Conservation (phyloP, 495 filamentous ascomycete species). For the Hypomontagnella monticulosa region DNA sequence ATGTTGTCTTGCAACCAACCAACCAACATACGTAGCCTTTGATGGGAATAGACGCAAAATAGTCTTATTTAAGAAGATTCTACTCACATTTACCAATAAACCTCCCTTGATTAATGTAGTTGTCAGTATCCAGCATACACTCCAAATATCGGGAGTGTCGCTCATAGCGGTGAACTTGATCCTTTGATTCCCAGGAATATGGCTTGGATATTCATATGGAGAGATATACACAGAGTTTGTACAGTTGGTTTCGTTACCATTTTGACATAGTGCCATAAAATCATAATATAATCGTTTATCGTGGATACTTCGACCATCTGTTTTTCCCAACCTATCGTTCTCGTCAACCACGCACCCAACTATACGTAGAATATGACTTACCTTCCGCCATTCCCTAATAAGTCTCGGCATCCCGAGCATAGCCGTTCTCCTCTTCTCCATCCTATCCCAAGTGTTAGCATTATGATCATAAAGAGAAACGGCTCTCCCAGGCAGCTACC, state of each 20-base stretch:
- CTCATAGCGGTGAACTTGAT: background rate
- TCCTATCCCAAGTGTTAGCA: constrained; percentile 55
- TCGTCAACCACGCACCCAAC: constrained; percentile 25
- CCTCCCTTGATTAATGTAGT: background rate
- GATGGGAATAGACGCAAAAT: too few species aligned
- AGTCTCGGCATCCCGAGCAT: constrained; percentile 94
- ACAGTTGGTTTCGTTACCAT: constrained; percentile 38
- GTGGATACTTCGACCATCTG: constrained; percentile 93
- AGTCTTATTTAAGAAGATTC: background rate
- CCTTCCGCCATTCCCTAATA: constrained; percentile 93
- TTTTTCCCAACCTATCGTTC: constrained; percentile 76
- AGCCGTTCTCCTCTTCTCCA: constrained; percentile 88
- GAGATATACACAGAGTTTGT: constrained; percentile 42
- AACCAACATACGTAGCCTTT: too few species aligned
- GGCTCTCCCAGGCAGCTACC: background rate
- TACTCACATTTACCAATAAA: constrained; percentile 3
- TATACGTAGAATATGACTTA: constrained; percentile 52
- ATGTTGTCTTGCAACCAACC: too few species aligned
- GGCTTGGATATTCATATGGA: constrained; percentile 11
- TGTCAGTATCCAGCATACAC: background rate
- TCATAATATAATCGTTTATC: constrained; percentile 52
- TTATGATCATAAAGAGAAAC: constrained; percentile 2
- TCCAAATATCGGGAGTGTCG: background rate
- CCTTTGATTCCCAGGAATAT: constrained; percentile 21
- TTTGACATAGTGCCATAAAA: constrained; percentile 18